Base-by-base conservation (phyloP, 306 rosid genomes). In the Bauhinia variegata region DNA sequence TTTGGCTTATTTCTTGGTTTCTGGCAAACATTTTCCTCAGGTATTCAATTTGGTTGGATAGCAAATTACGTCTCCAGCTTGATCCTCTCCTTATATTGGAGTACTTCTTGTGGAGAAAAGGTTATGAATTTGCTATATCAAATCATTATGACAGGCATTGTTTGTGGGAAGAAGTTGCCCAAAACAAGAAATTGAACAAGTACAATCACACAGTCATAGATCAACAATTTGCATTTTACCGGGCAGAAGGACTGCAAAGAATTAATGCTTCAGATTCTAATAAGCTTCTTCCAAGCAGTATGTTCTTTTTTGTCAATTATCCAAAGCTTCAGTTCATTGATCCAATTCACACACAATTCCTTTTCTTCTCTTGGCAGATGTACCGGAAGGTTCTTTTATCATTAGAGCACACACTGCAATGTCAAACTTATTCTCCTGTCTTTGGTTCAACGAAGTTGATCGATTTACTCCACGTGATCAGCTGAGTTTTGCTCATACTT, bases 401-500 rank as follows among this genome's bases (percentile, higher is more conserved):
- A 68, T 93, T 23, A 79, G 97, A 65, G 99, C 97, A 11, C 99
- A 93, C 80, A 93, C 99, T 52, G 95, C 99, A 44, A 88, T 90
- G 97, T 81, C 99, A 54, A 93, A 93, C 75, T 81, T 93, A 75
- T 90, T 93, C 80, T 88, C 93, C 19, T 93, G 99, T 77, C 95
- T 93, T 59, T 93, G 99, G 99, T 93, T 88, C 85, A 89, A 93
- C 60, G 97, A 88, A 78, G 88, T 93, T 43, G 97, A 88, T 10
- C 87, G 88, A 37, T 93, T 93, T 78, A 93, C 99, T 53, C 96
- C 99, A 57, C 96, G 99, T 72, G 99, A 93, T 79, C 99, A 93
- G 84, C 92, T 93, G 50, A 93, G 99, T 79, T 90, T 90, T 36
- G 92, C 99, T 3, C 82, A 89, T 69, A 93, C 97, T 38, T 88